Evolutionary conservation across 495 filamentous ascomycete species (phyloP).

Genomic region (Penicillium turbatum): DNA sequence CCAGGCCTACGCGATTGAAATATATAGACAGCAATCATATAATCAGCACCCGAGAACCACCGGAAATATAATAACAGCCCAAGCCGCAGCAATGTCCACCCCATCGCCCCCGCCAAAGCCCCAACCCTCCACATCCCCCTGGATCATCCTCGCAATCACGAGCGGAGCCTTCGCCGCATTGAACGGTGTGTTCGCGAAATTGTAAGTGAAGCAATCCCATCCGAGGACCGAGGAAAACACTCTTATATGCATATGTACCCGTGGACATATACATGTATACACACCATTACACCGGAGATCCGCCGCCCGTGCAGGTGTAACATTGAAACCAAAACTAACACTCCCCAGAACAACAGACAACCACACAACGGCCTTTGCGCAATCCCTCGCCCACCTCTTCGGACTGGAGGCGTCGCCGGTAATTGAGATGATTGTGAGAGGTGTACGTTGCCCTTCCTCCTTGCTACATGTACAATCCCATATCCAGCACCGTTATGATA

Average conservation of each 20-base stretch:
- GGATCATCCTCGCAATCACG: conserved; percentile 78
- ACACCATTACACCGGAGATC: no score
- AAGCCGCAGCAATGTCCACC: conserved; percentile 11
- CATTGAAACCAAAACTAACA: neutral
- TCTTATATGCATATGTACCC: no score
- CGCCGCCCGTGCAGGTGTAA: neutral
- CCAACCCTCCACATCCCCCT: conserved; percentile 35
- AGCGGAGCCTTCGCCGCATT: conserved; percentile 88
- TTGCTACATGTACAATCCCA: no score
- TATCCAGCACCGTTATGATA: no score
- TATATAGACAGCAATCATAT: neutral
- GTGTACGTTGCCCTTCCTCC: conserved; percentile 49
- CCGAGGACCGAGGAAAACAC: no score
- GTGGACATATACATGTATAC: no score
- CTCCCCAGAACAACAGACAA: conserved; percentile 73
- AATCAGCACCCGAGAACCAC: neutral
- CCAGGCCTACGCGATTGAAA: neutral
- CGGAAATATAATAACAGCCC: neutral
- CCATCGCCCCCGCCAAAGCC: conserved; percentile 6
- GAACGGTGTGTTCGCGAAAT: conserved; percentile 94
- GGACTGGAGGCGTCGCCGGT: conserved; percentile 45
- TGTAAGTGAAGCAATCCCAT: conserved; percentile 53
- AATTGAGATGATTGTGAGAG: conserved; percentile 63
- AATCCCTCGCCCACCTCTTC: conserved; percentile 57
- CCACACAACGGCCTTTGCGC: conserved; percentile 68